Evolutionary conservation across 2,329 filamentous ascomycete species (phyloP).

Genomic region (Beauveria rudraprayagi): DNA sequence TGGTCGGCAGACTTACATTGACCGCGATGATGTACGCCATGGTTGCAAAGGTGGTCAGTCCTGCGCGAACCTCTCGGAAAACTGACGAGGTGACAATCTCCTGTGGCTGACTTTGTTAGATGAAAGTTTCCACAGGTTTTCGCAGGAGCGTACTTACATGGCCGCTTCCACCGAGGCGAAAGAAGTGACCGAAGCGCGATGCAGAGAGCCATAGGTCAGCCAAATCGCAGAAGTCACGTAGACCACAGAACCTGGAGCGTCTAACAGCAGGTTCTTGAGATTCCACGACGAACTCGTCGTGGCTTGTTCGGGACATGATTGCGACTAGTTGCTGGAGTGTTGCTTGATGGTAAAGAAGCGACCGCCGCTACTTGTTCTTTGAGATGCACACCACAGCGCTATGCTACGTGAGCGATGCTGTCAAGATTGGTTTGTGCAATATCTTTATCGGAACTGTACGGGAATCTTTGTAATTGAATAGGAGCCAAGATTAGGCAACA

Average conservation of each 20-base stretch:
- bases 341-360: neutral
- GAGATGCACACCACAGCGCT: neutral
- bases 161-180: conserved; percentile 58
- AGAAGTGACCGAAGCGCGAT: conserved; percentile 49
- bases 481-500: too few species aligned
- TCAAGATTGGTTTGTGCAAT: too few species aligned
- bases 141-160: conserved; percentile 45
- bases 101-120: conserved; percentile 41
- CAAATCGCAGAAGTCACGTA: conserved; percentile 29
- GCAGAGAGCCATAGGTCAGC: conserved; percentile 29
- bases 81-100: conserved; percentile 63
- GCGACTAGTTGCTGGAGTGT: neutral
- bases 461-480: neutral
- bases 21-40: conserved; percentile 83
- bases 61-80: conserved; percentile 70
- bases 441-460: too few species aligned
- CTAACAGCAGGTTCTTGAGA: conserved; percentile 12
- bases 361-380: neutral
- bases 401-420: neutral
- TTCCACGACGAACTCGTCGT: conserved; percentile 13
- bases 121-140: neutral
- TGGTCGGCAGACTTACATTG: conserved; percentile 37
- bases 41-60: conserved; percentile 70
- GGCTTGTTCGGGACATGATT: conserved; percentile 4
- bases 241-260: conserved; percentile 23